Percentiles rank a stretch among this genome's conserved stretches.
These are phyloP conservation scores for Murraya koenigii DNA, from an alignment of 345 rosid genomes.

Conservation along the genomic window DNA sequence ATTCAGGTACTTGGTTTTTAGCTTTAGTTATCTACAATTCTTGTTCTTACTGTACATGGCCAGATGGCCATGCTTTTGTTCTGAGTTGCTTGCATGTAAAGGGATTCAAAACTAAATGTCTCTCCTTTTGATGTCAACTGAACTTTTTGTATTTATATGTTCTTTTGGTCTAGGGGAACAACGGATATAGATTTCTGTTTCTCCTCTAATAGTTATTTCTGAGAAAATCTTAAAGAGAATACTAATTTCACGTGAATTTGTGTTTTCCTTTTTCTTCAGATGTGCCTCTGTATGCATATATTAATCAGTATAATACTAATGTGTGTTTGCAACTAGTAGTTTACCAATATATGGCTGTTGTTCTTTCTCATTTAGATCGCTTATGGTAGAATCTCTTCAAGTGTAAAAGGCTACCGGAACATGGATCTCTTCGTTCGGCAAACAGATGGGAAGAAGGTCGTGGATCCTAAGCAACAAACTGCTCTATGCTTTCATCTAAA, in stretches of 20 bases:
- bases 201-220: not conserved
- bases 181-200: not conserved
- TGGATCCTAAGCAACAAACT: conserved; percentile 45
- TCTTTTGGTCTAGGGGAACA: not conserved
- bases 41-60: not conserved
- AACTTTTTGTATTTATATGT: not conserved
- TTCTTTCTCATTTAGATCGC: conserved; percentile 45
- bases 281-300: not conserved
- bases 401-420: conserved; percentile 40
- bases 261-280: not conserved
- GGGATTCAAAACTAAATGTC: not conserved
- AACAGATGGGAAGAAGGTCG: conserved; percentile 62
- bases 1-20: conserved; percentile 44
- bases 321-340: not conserved
- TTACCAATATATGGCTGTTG: conserved; percentile 1
- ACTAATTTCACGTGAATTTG: not conserved
- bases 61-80: not conserved
- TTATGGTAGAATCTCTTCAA: conserved; percentile 60
- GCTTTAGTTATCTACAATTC: not conserved
- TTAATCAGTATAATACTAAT: not conserved
- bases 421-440: conserved; percentile 64
- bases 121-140: not conserved
- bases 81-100: not conserved
- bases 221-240: not conserved
- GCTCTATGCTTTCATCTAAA: conserved; percentile 50